These are phyloP conservation scores for Colletotrichum theobromicola DNA, from an alignment of 2,329 filamentous ascomycete genomes.

Conservation along the genomic window DNA sequence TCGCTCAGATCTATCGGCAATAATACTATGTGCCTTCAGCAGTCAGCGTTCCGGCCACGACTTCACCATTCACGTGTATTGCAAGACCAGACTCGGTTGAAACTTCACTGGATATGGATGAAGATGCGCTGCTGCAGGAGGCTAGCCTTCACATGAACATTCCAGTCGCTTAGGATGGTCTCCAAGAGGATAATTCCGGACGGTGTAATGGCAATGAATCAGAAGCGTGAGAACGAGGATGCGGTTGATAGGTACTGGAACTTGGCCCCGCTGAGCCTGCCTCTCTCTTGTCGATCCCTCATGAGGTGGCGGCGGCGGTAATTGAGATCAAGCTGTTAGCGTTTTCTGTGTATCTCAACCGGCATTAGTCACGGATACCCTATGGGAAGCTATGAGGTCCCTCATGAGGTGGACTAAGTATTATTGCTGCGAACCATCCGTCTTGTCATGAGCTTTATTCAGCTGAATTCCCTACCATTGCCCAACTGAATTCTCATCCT, in stretches of 20 bases:
- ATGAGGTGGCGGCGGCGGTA: neutral
- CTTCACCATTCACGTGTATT: neutral
- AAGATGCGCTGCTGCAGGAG: neutral
- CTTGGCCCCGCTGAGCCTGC: no score
- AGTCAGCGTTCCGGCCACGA: neutral
- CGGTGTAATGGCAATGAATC: no score
- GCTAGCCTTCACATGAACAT: no score
- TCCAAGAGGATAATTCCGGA: no score
- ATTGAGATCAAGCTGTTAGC: neutral
- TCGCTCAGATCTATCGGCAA: neutral
- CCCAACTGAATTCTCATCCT: neutral
- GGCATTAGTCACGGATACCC: neutral
- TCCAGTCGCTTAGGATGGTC: no score
- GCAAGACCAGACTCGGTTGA: neutral
- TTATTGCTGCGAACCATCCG: accelerated
- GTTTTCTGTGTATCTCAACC: neutral
- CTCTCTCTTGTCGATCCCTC: neutral
- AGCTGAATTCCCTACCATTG: neutral
- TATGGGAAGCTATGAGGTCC: neutral
- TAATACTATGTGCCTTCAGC: neutral
- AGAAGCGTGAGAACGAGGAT: no score
- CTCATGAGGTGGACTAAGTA: neutral
- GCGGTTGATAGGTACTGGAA: no score
- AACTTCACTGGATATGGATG: neutral
- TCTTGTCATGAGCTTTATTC: neutral